phyloP scores from a whole-genome alignment of 2,329 filamentous ascomycete genomes.

The Xylariaceae sp. region DNA sequence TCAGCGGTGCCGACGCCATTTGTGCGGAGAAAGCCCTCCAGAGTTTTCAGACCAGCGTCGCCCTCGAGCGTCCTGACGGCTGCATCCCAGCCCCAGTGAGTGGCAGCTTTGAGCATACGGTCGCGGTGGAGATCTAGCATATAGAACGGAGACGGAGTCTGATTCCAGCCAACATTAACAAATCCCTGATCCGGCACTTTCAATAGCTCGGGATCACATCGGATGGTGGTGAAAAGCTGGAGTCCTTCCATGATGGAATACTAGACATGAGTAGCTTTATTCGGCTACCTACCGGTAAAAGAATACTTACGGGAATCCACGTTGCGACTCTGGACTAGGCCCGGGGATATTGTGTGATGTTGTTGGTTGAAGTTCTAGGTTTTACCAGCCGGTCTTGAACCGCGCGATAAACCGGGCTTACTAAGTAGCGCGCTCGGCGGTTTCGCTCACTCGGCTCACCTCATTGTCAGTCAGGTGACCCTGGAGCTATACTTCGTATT shows the following conservation, averaged over 20 bases:
- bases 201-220: constrained; percentile 61
- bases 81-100: constrained; percentile 51
- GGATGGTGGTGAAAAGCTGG: constrained; percentile 65
- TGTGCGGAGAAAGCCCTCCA: constrained; percentile 39
- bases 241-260: constrained; percentile 41
- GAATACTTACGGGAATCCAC: background rate
- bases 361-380: too few relatives aligned
- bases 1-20: constrained; percentile 28
- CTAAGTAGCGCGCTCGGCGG: too few relatives aligned
- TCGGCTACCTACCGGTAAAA: too few relatives aligned
- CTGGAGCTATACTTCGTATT: too few relatives aligned
- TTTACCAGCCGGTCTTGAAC: too few relatives aligned
- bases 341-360: background rate
- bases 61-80: constrained; percentile 46
- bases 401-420: too few relatives aligned
- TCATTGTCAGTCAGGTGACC: too few relatives aligned
- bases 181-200: constrained; percentile 38
- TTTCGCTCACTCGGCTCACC: too few relatives aligned
- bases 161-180: constrained; percentile 50
- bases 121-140: constrained; percentile 76
- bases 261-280: constrained; percentile 28
- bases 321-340: background rate
- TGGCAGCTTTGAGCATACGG: constrained; percentile 64
- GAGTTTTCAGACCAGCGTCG: constrained; percentile 40
- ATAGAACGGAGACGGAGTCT: constrained; percentile 62